Conservation (phyloP, 345 rosid genomes). For the Eucalyptus erythrocorys region DNA sequence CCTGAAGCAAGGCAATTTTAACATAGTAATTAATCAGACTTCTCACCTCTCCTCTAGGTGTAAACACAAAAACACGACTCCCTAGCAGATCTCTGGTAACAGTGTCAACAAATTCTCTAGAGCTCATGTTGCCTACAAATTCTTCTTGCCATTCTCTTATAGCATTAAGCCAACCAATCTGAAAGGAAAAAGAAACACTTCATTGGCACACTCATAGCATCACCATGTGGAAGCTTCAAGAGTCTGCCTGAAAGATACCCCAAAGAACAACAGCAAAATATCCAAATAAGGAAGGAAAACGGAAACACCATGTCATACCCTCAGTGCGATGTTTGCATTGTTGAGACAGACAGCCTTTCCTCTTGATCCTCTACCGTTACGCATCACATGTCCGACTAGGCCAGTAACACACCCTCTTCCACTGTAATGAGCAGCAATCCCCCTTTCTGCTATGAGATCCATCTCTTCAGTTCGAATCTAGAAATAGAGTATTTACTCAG, state of each 20-base stretch:
- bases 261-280: not conserved
- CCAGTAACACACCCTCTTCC: slow-evolving; percentile 73
- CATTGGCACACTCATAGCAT: not conserved
- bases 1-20: not conserved
- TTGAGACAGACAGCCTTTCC: slow-evolving; percentile 77
- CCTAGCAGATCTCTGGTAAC: slow-evolving; percentile 87
- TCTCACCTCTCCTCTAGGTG: slow-evolving; percentile 76
- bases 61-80: slow-evolving; percentile 91
- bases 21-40: not conserved
- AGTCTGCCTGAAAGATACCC: not conserved
- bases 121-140: slow-evolving; percentile 99
- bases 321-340: slow-evolving; percentile 85
- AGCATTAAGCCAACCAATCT: slow-evolving; percentile 97
- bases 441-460: slow-evolving; percentile 96
- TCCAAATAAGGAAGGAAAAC: not conserved
- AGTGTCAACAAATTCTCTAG: slow-evolving; percentile 97
- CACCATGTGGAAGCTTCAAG: not conserved
- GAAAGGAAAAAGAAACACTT: slow-evolving; percentile 6
- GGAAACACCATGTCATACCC: slow-evolving; percentile 29
- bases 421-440: slow-evolving; percentile 96
- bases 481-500: not conserved
- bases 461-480: slow-evolving; percentile 99
- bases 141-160: slow-evolving; percentile 99
- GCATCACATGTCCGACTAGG: slow-evolving; percentile 60
- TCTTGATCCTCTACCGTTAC: slow-evolving; percentile 54